Evolutionary conservation across 306 rosid genomes (phyloP).

Genomic region (Arachis hypogaea): DNA sequence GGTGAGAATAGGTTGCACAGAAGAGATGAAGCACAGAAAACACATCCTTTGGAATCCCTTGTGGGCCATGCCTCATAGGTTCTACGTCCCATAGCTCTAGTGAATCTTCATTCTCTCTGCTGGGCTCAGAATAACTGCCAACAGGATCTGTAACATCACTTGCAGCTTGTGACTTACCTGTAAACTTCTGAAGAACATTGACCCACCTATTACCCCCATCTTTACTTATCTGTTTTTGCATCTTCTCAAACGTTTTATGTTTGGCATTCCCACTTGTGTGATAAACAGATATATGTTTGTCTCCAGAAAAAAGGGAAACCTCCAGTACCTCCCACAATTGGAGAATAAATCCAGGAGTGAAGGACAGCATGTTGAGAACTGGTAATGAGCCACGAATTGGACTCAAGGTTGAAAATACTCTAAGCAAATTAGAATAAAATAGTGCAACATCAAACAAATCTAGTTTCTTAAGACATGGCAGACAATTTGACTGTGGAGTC

Average conservation of each 20-base stretch:
- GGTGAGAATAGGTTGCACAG: slow-evolving; percentile 90
- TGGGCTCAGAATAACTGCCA: slow-evolving; percentile 54
- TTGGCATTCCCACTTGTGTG: slow-evolving; percentile 48
- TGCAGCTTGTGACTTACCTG: slow-evolving; percentile 70
- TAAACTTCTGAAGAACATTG: slow-evolving; percentile 68
- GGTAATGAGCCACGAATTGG: slow-evolving; percentile 72
- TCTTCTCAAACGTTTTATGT: slow-evolving; percentile 52
- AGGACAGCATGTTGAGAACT: slow-evolving; percentile 90
- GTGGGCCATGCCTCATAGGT: slow-evolving; percentile 77
- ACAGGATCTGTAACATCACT: slow-evolving; percentile 38
- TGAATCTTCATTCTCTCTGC: slow-evolving; percentile 52
- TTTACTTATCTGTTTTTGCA: slow-evolving; percentile 55
- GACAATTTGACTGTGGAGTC: slow-evolving; percentile 42
- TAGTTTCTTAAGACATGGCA: slow-evolving; percentile 56
- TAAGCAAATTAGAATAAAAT: slow-evolving; percentile 77
- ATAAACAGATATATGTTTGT: slow-evolving; percentile 43
- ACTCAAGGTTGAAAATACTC: slow-evolving; percentile 69
- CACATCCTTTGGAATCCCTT: slow-evolving; percentile 72
- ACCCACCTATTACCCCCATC: slow-evolving; percentile 82
- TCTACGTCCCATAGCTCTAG: slow-evolving; percentile 79
- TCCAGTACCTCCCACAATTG: slow-evolving; percentile 78
- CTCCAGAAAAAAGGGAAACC: slow-evolving; percentile 60
- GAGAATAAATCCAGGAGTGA: slow-evolving; percentile 88
- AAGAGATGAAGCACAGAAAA: slow-evolving; percentile 85
- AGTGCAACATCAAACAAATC: slow-evolving; percentile 69